These are phyloP conservation scores for Ichthyophthirius multifiliis DNA, from an alignment of 169 alveolate genomes.

Conservation along the genomic window DNA sequence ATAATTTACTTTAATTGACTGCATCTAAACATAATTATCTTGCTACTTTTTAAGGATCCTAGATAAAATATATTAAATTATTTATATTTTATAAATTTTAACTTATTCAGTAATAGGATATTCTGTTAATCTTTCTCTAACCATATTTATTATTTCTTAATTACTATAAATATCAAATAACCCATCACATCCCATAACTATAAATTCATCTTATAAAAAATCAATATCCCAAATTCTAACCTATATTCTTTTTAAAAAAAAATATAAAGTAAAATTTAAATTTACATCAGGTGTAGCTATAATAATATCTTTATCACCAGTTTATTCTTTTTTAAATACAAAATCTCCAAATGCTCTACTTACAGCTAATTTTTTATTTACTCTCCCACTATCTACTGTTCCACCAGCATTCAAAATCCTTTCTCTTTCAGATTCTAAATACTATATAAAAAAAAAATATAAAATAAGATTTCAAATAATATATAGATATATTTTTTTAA, in stretches of 20 bases:
- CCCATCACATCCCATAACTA: conserved; percentile 83
- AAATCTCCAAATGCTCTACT: conserved; percentile 91
- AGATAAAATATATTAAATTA: not conserved
- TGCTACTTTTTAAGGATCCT: conserved; percentile 58
- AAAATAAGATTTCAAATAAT: too few species aligned
- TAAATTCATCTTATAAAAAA: conserved; percentile 67
- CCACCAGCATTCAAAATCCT: conserved; percentile 81
- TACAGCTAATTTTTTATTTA: conserved; percentile 76
- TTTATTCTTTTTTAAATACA: conserved; percentile 63
- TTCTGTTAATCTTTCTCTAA: conserved; percentile 39
- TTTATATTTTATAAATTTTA: not conserved
- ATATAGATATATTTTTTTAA: not conserved
- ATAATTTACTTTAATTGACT: not conserved
- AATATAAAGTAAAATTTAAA: not conserved
- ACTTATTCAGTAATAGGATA: conserved; percentile 46
- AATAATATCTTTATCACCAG: conserved; percentile 49
- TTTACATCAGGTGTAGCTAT: conserved; percentile 56
- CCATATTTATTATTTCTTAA: conserved; percentile 68
- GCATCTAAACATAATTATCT: conserved; percentile 28
- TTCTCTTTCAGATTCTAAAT: conserved; percentile 46
- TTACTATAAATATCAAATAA: conserved; percentile 76
- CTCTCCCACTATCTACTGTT: conserved; percentile 71
- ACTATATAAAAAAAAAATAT: not conserved
- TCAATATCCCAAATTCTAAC: conserved; percentile 43
- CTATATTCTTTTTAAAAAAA: not conserved